Conservation (phyloP, 805 yeast species). For the Wickerhamomyces canadensis region DNA sequence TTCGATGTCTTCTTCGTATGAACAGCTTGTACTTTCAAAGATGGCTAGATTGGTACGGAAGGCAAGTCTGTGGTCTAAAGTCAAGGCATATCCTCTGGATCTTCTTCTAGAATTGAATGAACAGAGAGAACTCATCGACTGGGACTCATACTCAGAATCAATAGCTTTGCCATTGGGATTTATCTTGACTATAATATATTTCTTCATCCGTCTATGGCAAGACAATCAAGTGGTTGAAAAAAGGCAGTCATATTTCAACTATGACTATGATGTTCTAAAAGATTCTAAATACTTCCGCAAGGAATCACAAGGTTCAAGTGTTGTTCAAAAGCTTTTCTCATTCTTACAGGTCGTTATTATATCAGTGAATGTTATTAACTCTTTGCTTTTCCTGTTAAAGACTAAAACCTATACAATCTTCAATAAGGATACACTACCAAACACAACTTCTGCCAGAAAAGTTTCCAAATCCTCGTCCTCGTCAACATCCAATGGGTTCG, state of each 20-base stretch:
- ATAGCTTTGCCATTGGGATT: slow-evolving; percentile 23
- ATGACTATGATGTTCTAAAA: slow-evolving; percentile 7
- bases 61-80: slow-evolving; percentile 13
- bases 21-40: no score
- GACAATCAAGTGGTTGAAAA: slow-evolving; percentile 11
- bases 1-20: no score
- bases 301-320: slow-evolving; percentile 1
- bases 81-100: slow-evolving; percentile 23
- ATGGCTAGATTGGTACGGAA: slow-evolving; percentile 19
- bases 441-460: slow-evolving; percentile 16
- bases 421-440: slow-evolving; percentile 16
- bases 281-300: slow-evolving; percentile 19
- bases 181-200: slow-evolving; percentile 17
- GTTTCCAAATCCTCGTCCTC: slow-evolving; percentile 7
- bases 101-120: slow-evolving; percentile 21
- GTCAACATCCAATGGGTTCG: slow-evolving; percentile 1
- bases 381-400: slow-evolving; percentile 16
- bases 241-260: slow-evolving; percentile 7
- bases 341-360: slow-evolving; percentile 11
- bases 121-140: slow-evolving; percentile 22
- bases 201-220: slow-evolving; percentile 20
- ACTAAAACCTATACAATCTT: slow-evolving; percentile 21
- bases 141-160: slow-evolving; percentile 22
- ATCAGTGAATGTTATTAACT: slow-evolving; percentile 16
- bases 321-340: slow-evolving; percentile 4